Evolutionary conservation across 805 yeast species (phyloP).

Genomic region (Candida anglica): DNA sequence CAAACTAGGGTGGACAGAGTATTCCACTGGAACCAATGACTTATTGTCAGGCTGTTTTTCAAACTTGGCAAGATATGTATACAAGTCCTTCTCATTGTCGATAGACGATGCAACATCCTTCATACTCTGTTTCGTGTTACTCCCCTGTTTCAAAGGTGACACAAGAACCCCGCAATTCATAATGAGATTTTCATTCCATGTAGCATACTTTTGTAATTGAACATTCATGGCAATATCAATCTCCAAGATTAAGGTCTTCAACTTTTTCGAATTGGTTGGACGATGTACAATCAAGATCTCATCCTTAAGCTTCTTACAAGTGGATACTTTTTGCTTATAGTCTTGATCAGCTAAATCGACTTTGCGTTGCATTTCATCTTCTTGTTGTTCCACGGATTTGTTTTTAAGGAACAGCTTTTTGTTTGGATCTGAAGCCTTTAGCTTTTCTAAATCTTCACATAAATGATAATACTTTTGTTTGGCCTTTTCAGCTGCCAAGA

Average conservation of each 20-base stretch:
- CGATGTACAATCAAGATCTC: constrained; percentile 70
- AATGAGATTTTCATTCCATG: constrained; percentile 77
- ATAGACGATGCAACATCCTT: constrained; percentile 70
- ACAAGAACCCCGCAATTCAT: constrained; percentile 83
- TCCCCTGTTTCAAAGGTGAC: constrained; percentile 60
- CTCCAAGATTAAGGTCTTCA: constrained; percentile 77
- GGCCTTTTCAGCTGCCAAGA: constrained; percentile 83
- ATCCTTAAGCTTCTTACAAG: constrained; percentile 68
- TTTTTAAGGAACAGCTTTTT: constrained; percentile 80
- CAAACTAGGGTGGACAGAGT: constrained; percentile 61
- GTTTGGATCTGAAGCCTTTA: constrained; percentile 76
- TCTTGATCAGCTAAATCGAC: constrained; percentile 84
- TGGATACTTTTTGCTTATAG: constrained; percentile 70
- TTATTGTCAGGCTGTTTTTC: constrained; percentile 35
- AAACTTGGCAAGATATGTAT: constrained; percentile 56
- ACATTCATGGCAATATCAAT: constrained; percentile 86
- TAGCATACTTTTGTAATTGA: constrained; percentile 85
- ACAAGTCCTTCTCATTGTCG: constrained; percentile 80
- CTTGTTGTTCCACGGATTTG: constrained; percentile 79
- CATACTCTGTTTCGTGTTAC: constrained; percentile 53
- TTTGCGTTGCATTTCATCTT: constrained; percentile 80
- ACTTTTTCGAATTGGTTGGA: constrained; percentile 67
- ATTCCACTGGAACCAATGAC: constrained; percentile 62
- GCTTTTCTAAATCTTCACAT: constrained; percentile 82
- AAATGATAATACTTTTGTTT: constrained; percentile 66